Percentiles rank a stretch among this genome's conserved stretches.
These are phyloP conservation scores for Nannochloropsis oceanica DNA, from an alignment of 108 stramenopile species.

Conservation along the genomic window DNA sequence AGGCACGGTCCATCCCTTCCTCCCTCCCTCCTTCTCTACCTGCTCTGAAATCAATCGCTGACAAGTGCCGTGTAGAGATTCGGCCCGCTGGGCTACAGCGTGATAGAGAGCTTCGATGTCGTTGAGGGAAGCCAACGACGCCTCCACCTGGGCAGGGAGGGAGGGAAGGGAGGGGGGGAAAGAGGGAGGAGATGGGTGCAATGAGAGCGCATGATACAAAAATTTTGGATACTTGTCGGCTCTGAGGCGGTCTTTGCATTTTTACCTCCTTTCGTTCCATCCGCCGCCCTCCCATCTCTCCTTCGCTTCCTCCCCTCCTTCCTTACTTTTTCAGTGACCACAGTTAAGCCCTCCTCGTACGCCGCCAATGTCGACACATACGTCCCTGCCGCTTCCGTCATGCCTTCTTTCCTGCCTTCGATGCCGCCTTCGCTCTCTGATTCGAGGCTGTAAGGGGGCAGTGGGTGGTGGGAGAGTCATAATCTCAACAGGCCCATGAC, in stretches of 20 bases:
- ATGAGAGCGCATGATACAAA: no score
- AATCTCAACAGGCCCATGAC: no score
- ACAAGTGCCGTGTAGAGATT: conserved; percentile 23
- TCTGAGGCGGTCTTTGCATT: no score
- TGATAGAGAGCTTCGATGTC: neutral
- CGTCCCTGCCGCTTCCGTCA: neutral
- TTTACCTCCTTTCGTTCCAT: no score
- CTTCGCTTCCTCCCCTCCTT: neutral
- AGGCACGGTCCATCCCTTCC: neutral
- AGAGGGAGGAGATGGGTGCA: neutral
- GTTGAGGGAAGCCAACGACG: neutral
- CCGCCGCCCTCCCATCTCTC: neutral
- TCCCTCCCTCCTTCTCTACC: conserved; percentile 3
- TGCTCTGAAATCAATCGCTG: conserved; percentile 16
- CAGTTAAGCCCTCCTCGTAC: neutral
- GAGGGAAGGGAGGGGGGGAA: neutral
- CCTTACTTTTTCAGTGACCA: neutral
- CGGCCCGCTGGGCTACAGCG: neutral
- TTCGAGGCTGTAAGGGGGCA: neutral
- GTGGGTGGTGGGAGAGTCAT: no score
- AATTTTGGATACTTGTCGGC: no score
- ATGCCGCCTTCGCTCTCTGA: neutral
- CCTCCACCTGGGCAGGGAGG: neutral
- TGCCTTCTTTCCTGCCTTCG: neutral
- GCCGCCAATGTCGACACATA: neutral